phyloP scores from a whole-genome alignment of 192 early-diverging fungal species.

The Backusella sp. region DNA sequence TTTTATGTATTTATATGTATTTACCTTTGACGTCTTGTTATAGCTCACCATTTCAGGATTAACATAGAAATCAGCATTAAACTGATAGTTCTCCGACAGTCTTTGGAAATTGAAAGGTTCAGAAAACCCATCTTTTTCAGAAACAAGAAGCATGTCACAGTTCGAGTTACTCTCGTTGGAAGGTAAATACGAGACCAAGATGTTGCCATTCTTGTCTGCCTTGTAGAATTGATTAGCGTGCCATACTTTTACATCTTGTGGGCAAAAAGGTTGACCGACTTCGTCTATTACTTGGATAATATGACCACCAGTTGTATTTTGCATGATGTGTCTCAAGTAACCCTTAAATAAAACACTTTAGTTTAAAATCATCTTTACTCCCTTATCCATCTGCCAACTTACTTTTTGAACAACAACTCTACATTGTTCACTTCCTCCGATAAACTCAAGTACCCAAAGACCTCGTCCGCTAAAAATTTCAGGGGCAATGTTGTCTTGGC shows the following conservation, averaged over 20 bases:
- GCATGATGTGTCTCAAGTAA: slow-evolving; percentile 38
- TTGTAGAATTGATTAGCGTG: slow-evolving; percentile 38
- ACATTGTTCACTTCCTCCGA: slow-evolving; percentile 41
- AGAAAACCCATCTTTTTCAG: slow-evolving; percentile 34
- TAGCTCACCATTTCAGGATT: slow-evolving; percentile 40
- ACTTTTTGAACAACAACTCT: slow-evolving; percentile 45
- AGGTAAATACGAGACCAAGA: slow-evolving; percentile 41
- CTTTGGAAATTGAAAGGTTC: slow-evolving; percentile 24
- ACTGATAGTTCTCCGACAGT: slow-evolving; percentile 33
- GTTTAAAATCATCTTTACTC: background rate
- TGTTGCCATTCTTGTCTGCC: slow-evolving; percentile 41
- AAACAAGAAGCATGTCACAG: slow-evolving; percentile 25
- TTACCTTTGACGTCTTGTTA: slow-evolving; percentile 36
- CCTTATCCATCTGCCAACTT: background rate
- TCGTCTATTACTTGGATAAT: slow-evolving; percentile 45
- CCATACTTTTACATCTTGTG: slow-evolving; percentile 32
- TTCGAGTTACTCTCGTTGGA: background rate
- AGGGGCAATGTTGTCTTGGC: slow-evolving; percentile 23
- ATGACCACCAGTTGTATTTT: slow-evolving; percentile 45
- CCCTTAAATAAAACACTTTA: slow-evolving; percentile 31
- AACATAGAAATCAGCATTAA: slow-evolving; percentile 36
- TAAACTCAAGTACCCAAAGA: slow-evolving; percentile 48
- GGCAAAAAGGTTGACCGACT: slow-evolving; percentile 19
- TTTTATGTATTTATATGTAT: background rate
- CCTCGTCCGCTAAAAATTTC: slow-evolving; percentile 43